Base-by-base conservation (phyloP, 805 yeast genomes). In the Hanseniaspora mollemarum region DNA sequence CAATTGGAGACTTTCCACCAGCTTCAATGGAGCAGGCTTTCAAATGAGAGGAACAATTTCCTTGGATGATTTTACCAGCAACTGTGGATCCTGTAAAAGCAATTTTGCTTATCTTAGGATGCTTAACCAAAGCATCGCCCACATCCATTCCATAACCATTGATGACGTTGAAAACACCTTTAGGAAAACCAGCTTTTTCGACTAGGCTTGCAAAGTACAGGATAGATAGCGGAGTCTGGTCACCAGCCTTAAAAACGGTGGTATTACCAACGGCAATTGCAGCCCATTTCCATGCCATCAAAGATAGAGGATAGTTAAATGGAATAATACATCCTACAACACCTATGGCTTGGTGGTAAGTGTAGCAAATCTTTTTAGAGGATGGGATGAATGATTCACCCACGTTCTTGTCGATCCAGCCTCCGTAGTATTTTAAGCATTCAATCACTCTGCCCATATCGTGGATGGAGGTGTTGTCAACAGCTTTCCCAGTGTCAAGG, bases 281-380 rank as follows among this genome's bases (percentile, higher is more conserved):
- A 25, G 83, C 86, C 60, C 83, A 70, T 65, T 83, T 83, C 92
- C 92, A 83, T 22, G 83, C 72, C 15, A 83, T 78, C 87, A 82
- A 81, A 29, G 73, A 68, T 57, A 80, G 63, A 28, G 86, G 85
- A 61, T 77, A 80, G 67, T 80, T 80, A 85, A 86, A 80, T 31
- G 86, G 86, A 52, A 80, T 77, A 57, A 80, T 77, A 62, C 78
- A 80, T 12, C 79, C 85, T 58, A 81, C 78, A 33, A 80, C 83
- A 16, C 81, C 81, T 46, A 70, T 62, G 5, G 86, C 82, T 64
- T 81, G 83, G 56, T 79, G 80, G 49, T 79, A 70, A 24, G 87
- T 80, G 66, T 78, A 80, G 32, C 83, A 83, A 58, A 82, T 69
- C 60, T 75, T 76, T 26, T 73, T 68, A 38, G 24, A 13, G 1